Conservation (phyloP, 805 yeast genomes). For the Torulaspora franciscae region DNA sequence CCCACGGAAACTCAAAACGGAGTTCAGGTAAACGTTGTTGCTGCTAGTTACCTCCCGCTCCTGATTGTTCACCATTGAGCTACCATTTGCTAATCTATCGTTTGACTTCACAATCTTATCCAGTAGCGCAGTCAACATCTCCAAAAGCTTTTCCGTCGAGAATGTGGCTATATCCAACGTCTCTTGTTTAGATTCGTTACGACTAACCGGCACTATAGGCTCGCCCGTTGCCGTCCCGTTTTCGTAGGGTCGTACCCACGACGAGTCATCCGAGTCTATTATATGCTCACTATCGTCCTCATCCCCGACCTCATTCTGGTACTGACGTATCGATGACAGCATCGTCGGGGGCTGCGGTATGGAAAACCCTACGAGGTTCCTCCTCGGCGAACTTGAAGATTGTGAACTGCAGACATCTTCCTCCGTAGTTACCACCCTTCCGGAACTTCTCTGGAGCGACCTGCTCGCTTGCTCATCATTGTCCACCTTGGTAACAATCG, state of each 20-base stretch:
- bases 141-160: slow-evolving; percentile 72
- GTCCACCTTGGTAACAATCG: background rate
- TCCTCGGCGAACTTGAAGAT: slow-evolving; percentile 17
- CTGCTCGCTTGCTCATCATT: background rate
- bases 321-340: slow-evolving; percentile 7
- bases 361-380: slow-evolving; percentile 5
- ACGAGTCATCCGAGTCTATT: slow-evolving; percentile 8
- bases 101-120: slow-evolving; percentile 88
- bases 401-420: slow-evolving; percentile 22
- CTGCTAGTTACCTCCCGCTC: slow-evolving; percentile 6
- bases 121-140: slow-evolving; percentile 79
- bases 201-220: slow-evolving; percentile 7
- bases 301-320: slow-evolving; percentile 2
- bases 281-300: slow-evolving; percentile 12
- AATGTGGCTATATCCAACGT: slow-evolving; percentile 62
- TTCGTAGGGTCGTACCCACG: slow-evolving; percentile 11
- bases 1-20: slow-evolving; percentile 87
- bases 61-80: slow-evolving; percentile 3
- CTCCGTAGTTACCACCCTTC: slow-evolving; percentile 15
- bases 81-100: slow-evolving; percentile 56
- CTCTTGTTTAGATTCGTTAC: slow-evolving; percentile 5
- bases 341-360: slow-evolving; percentile 9
- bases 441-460: background rate
- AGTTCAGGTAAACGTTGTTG: slow-evolving; percentile 11
- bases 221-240: slow-evolving; percentile 1